Evolutionary conservation across 768 basidiomycete genomes (phyloP), one percentile per base, ranked within the genome.

Genomic region (Vishniacozyma victoriae): DNA sequence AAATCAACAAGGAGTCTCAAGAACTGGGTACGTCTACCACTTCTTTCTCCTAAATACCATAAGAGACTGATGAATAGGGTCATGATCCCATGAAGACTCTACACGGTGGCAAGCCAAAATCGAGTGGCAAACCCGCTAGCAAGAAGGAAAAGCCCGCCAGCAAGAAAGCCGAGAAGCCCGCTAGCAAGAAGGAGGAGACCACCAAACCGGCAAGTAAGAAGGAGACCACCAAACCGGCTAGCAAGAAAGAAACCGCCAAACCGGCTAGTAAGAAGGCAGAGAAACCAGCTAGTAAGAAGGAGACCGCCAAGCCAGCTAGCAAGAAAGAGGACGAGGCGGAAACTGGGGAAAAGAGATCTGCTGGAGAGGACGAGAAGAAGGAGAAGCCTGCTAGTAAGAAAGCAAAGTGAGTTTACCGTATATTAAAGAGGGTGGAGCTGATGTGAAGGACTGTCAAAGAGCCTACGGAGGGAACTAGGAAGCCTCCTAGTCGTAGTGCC

Each of bases 1-100:
- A 72, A 72, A 41, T 59, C 54, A 22, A 71, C 68, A 0, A 54
- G 55, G 44, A 68, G 69, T 55, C 38, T 71, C 40, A 71, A 67
- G 59, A 71, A 71, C 42, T 71, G 69, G 69, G 69, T 64, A 36
- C 39, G 64, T 56, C 18, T 7, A 35, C 27, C 12, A 16, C 23
- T 12, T 23, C 11, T 2, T 46, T 29, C 18, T 18, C 19, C 12
- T 29, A 22, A 15, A 11, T 26, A 29, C 31, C 25, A 33, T 27
- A 16, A 44, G 43, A n/a, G 29, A 33, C 9, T n/a, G 9, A n/a
- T 9, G 29, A 9, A 42, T 22, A 61, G 68, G 68, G 68, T 5
- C 68, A 70, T 47, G 68, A 70, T 42, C 65, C 65, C 16, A 50
- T 70, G 41, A 70, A 70, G 42, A 57, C 60, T 9, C 18, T 59